phyloP scores from a whole-genome alignment of 176 grass and related monocot species.

The Raddia distichophylla region DNA sequence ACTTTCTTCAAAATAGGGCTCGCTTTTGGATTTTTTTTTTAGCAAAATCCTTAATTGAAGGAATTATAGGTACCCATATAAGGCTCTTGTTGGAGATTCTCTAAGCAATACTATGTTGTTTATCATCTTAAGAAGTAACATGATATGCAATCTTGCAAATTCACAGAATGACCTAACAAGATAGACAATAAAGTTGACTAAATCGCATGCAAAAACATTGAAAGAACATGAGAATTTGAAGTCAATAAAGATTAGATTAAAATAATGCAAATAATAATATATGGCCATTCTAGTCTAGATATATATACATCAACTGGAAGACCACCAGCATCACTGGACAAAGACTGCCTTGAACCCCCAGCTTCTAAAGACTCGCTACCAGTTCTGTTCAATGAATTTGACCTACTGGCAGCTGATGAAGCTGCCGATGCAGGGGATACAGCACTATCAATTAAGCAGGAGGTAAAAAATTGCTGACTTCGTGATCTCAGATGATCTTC shows the following conservation, averaged over 20 bases:
- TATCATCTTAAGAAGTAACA: slow-evolving; percentile 29
- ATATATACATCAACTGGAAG: slow-evolving; percentile 94
- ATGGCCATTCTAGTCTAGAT: slow-evolving; percentile 39
- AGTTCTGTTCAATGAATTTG: slow-evolving; percentile 76
- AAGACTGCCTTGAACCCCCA: slow-evolving; percentile 59
- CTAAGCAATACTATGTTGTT: slow-evolving; percentile 1
- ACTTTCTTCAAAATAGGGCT: too few species aligned
- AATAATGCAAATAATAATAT: slow-evolving; percentile 24
- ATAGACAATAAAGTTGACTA: slow-evolving; percentile 19
- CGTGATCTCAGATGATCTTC: slow-evolving; percentile 96
- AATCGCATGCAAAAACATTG: slow-evolving; percentile 11
- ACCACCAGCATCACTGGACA: slow-evolving; percentile 84
- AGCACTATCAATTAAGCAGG: slow-evolving; percentile 58
- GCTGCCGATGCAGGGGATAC: slow-evolving; percentile 56
- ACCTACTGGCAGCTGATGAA: slow-evolving; percentile 60
- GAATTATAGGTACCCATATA: too few species aligned
- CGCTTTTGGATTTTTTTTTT: too few species aligned
- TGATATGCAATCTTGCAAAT: slow-evolving; percentile 28
- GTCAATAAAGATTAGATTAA: slow-evolving; percentile 13
- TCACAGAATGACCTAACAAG: slow-evolving; percentile 1
- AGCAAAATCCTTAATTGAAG: too few species aligned
- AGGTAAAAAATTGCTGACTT: slow-evolving; percentile 75
- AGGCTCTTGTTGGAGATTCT: too few species aligned
- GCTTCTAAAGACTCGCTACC: slow-evolving; percentile 68
- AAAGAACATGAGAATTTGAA: slow-evolving; percentile 1